phyloP scores from a whole-genome alignment of 148 eudicot genomes.

The Chenopodium album region DNA sequence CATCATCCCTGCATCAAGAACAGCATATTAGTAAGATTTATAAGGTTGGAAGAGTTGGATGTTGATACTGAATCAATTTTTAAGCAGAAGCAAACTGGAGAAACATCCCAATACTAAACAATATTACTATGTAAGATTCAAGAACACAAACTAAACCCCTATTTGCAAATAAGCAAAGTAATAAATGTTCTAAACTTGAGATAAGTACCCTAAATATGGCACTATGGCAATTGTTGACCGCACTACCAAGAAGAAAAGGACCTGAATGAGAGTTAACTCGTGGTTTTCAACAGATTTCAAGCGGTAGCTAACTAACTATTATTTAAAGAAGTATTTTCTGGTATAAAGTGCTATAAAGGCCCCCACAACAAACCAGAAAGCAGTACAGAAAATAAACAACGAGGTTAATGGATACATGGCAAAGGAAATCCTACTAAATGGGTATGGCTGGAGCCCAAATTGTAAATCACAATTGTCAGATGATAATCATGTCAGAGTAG shows the following conservation, averaged over 20 bases:
- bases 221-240: neutral
- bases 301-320: neutral
- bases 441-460: neutral
- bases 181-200: neutral
- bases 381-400: neutral
- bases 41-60: neutral
- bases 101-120: neutral
- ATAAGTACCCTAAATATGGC: neutral
- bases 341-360: neutral
- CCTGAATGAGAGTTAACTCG: neutral
- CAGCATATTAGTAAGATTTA: slow-evolving; percentile 1
- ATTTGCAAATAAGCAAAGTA: neutral
- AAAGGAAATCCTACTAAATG: neutral
- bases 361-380: neutral
- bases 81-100: neutral
- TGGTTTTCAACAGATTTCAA: neutral
- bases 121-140: neutral
- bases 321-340: neutral
- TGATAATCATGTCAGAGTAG: neutral
- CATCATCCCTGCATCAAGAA: slow-evolving; percentile 62
- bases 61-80: neutral
- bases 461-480: neutral
- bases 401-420: neutral
- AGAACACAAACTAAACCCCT: neutral
- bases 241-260: neutral